phyloP scores from a whole-genome alignment of 352 stramenopile genomes.

The Pythium phragmitis region DNA sequence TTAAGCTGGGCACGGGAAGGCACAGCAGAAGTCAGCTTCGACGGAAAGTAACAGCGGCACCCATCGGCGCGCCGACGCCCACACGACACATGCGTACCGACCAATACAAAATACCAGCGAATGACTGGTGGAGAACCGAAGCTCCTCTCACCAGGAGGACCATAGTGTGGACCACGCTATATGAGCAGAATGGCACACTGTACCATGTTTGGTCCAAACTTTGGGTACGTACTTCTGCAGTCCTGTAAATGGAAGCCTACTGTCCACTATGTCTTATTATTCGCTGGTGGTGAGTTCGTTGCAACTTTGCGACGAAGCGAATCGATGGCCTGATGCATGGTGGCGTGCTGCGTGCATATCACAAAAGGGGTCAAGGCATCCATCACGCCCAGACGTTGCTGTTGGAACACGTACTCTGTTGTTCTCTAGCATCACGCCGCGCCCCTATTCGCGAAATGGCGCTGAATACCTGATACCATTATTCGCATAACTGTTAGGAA shows the following conservation, averaged over 20 bases:
- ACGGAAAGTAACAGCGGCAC: constrained; percentile 25
- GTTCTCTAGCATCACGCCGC: no score
- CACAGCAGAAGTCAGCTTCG: constrained; percentile 75
- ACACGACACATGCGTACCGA: not conserved
- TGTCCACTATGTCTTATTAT: not conserved
- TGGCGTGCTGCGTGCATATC: not conserved
- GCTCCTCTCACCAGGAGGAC: no score
- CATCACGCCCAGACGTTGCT: not conserved
- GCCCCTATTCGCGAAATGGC: not conserved
- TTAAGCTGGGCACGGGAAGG: constrained; percentile 61
- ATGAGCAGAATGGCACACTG: not conserved
- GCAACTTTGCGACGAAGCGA: not conserved
- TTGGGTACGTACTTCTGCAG: not conserved
- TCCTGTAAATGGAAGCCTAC: not conserved
- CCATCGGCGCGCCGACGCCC: constrained; percentile 6
- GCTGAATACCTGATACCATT: constrained; percentile 1
- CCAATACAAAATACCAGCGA: constrained; percentile 35
- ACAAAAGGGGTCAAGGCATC: not conserved
- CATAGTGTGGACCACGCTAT: constrained; percentile 29
- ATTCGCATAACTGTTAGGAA: not conserved
- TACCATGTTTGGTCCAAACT: constrained; percentile 6
- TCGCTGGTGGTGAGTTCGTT: not conserved
- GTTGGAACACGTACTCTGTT: not conserved
- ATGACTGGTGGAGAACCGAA: constrained; percentile 75
- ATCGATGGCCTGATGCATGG: constrained; percentile 14